Base-by-base conservation (phyloP, 306 rosid genomes). In the Quercus wislizeni region DNA sequence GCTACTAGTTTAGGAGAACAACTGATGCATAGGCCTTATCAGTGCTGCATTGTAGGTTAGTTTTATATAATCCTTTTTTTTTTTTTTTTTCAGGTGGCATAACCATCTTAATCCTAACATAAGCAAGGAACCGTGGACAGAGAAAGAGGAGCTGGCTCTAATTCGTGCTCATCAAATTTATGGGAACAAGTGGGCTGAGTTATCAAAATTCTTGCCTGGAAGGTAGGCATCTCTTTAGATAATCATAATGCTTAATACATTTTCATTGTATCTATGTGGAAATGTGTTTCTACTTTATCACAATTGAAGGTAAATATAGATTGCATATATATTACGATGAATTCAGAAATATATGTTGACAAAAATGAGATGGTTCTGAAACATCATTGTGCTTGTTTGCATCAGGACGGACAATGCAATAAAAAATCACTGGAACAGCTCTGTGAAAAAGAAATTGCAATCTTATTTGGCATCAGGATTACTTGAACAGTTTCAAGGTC, bases 341-440 rank as follows among this genome's bases (percentile, higher is more conserved):
- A n/a, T 68, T 33, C 27, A 67, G 14, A 35, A 18, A 67, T 35
- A 33, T 7, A 19, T n/a, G n/a, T n/a, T 68, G 72, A 31, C 52
- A 6, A 33, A 67, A 35, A 17, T 51, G 43, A 55, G 5, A 28
- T 13, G 76, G n/a, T 65, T 76, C n/a, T 74, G 55, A 62, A 73
- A 15, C 71, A 19, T 72, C 73, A n/a, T 19, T 78, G 30, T 86
- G 80, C 78, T 81, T 84, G 69, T 78, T 71, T 88, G 83, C 46
- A 83, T 90, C 99, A 96, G 99, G 96, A 91, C 99, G 79, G 99
- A 96, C 91, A 96, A 96, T 85, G 84, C 99, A 64, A 96, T 96
- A 87, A 96, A 96, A 89, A 96, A 96, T 76, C 99, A 96, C 78
- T 96, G 99, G 99, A 93, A 96, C 85, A 96, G 99, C 85, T 96